A percentile compares a stretch with the other conserved stretches of the same genome.
Evolutionary conservation across 805 yeast genomes (phyloP).

Genomic region (Saccharomycopsis synnaedendra): DNA sequence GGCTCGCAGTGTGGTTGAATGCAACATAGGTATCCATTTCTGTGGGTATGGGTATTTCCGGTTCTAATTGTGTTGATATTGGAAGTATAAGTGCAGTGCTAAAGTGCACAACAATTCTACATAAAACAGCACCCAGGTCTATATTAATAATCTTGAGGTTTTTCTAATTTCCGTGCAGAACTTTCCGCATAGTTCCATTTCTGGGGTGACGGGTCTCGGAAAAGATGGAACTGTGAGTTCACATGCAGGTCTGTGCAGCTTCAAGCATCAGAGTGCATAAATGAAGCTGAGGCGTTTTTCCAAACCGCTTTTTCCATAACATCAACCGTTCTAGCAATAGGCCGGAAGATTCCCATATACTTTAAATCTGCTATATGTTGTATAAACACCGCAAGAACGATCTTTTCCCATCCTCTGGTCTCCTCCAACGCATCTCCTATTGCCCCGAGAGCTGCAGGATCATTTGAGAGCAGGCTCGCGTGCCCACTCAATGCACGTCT

Average conservation of each 20-base stretch:
- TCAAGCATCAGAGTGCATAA: too few relatives aligned
- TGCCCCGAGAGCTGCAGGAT: background rate
- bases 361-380: slow-evolving; percentile 65
- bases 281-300: slow-evolving; percentile 23
- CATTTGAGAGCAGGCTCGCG: background rate
- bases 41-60: background rate
- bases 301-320: slow-evolving; percentile 59
- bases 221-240: too few relatives aligned
- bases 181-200: too few relatives aligned
- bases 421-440: background rate
- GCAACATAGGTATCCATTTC: background rate
- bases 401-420: slow-evolving; percentile 44
- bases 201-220: too few relatives aligned
- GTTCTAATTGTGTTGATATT: too few relatives aligned
- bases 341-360: slow-evolving; percentile 23
- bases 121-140: too few relatives aligned
- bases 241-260: too few relatives aligned
- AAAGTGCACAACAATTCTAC: too few relatives aligned
- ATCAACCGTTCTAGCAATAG: slow-evolving; percentile 38
- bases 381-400: slow-evolving; percentile 60
- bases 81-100: too few relatives aligned
- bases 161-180: too few relatives aligned
- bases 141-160: too few relatives aligned
- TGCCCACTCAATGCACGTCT: background rate
- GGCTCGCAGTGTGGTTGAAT: background rate